Percentiles rank a stretch among this genome's conserved stretches.
Conservation (phyloP, 768 basidiomycete species). For the Suillus alpinus region DNA sequence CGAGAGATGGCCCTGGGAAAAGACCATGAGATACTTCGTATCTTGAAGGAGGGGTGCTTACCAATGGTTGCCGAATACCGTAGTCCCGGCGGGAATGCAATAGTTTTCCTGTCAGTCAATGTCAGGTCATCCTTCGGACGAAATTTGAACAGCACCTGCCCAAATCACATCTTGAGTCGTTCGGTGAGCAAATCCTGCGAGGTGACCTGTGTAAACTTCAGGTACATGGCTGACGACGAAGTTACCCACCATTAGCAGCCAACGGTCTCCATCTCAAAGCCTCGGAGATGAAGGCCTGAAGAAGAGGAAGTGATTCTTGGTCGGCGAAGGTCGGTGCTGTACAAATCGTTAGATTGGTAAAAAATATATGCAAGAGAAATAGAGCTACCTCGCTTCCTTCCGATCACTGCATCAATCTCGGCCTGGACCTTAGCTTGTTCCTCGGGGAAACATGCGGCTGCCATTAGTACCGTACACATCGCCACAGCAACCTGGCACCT, state of each 20-base stretch:
- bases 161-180: background rate
- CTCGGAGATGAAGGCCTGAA: constrained; percentile 28
- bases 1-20: background rate
- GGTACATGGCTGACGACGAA: background rate
- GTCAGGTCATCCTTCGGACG: background rate
- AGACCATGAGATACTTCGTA: background rate
- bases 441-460: constrained; percentile 19
- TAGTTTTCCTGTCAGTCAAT: constrained; percentile 18
- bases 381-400: constrained; percentile 23
- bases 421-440: constrained; percentile 29
- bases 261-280: constrained; percentile 31
- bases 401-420: constrained; percentile 31
- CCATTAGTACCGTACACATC: constrained; percentile 6
- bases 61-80: constrained; percentile 20
- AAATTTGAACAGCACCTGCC: background rate
- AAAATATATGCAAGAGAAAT: background rate
- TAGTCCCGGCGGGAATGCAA: constrained; percentile 20
- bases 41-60: background rate
- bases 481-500: constrained; percentile 5
- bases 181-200: background rate
- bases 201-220: background rate
- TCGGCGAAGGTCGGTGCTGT: constrained; percentile 33
- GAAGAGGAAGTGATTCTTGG: constrained; percentile 21
- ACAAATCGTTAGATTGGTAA: too few species aligned
- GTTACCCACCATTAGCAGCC: constrained; percentile 13